These are phyloP conservation scores for Trichophyton simii DNA, from an alignment of 2,329 filamentous ascomycete species.

Conservation along the genomic window DNA sequence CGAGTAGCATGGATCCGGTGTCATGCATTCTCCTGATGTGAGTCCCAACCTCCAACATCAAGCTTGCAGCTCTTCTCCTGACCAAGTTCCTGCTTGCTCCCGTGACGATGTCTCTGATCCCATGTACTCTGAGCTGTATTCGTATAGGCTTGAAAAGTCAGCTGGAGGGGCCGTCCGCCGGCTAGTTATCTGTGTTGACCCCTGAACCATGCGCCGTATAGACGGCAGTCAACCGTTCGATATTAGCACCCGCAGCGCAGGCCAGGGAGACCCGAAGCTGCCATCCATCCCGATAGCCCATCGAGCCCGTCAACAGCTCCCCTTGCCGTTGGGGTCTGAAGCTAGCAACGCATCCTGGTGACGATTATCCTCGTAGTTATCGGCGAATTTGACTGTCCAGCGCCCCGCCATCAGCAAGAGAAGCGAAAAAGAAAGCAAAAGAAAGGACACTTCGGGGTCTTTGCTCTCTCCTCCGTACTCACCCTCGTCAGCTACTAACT, in stretches of 20 bases:
- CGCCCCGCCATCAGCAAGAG: no score
- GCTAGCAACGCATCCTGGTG: neutral
- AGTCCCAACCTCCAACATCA: neutral
- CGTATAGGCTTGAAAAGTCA: neutral
- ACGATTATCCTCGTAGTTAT: neutral
- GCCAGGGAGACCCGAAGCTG: neutral
- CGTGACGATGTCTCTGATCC: neutral
- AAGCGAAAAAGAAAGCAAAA: no score
- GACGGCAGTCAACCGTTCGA: neutral
- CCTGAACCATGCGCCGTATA: neutral
- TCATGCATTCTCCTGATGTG: neutral
- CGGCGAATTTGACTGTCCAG: no score
- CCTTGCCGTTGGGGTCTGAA: neutral
- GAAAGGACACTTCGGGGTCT: no score
- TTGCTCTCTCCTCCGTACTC: no score
- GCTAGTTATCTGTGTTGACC: neutral
- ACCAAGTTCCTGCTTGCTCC: neutral
- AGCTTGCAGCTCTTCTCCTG: neutral
- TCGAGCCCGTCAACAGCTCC: neutral
- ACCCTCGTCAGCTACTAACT: no score
- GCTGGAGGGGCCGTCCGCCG: neutral
- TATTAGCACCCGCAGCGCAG: neutral
- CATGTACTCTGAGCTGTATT: neutral
- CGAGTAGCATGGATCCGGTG: neutral
- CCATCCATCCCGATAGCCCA: neutral